Percentiles rank a stretch among this genome's conserved stretches.
Evolutionary conservation across 805 yeast genomes (phyloP).

Genomic region (Schizosaccharomyces lindneri): DNA sequence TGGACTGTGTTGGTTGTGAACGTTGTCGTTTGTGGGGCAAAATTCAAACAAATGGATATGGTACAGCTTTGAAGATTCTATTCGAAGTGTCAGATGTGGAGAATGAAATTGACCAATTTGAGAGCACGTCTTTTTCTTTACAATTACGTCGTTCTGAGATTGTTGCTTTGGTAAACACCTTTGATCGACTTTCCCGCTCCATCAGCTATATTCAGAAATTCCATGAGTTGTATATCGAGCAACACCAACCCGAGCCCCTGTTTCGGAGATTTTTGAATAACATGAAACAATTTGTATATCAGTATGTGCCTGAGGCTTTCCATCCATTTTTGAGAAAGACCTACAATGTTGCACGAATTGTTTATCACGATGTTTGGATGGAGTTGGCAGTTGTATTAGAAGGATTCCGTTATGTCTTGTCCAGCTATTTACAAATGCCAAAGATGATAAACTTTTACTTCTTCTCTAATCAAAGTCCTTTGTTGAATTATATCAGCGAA

Average conservation of each 20-base stretch:
- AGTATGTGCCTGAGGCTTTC: neutral
- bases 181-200: slow-evolving; percentile 74
- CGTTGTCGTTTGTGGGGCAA: slow-evolving; percentile 96
- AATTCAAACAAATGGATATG: slow-evolving; percentile 90
- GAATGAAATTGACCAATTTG: neutral
- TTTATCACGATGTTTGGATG: neutral
- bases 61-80: slow-evolving; percentile 75
- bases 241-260: neutral
- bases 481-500: slow-evolving; percentile 5
- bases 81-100: slow-evolving; percentile 26
- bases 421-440: neutral
- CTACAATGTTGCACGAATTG: neutral
- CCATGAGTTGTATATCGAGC: slow-evolving; percentile 8
- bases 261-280: neutral
- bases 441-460: neutral
- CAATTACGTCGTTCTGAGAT: slow-evolving; percentile 50
- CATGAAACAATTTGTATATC: neutral
- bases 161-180: slow-evolving; percentile 75
- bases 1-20: slow-evolving; percentile 98
- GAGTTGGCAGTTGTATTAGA: neutral
- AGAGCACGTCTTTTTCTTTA: slow-evolving; percentile 2
- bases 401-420: neutral
- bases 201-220: slow-evolving; percentile 51
- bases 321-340: neutral
- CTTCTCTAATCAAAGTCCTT: slow-evolving; percentile 3